Base-by-base conservation (phyloP, 352 stramenopile species). In the Phytopythium helicoides region DNA sequence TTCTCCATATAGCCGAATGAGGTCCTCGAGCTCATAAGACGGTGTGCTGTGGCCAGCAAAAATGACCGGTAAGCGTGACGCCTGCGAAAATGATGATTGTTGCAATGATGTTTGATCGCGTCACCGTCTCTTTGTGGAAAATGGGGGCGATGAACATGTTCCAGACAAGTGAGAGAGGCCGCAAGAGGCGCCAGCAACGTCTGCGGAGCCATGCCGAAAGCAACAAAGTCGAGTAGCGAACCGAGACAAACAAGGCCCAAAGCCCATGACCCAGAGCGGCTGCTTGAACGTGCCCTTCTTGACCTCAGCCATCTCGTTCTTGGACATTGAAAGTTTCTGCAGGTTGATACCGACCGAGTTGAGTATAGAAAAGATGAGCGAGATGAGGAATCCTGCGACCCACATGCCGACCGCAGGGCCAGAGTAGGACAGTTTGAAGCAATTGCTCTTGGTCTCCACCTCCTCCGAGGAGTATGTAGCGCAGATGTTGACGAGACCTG, bases 271-370 rank as follows among this genome's bases (percentile, higher is more conserved):
- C 88, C 88, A 97, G 10, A 95, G 66, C 33, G 88, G 89, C 67
- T 97, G 89, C 54, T 85, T 73, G 44, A 91, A 75, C 55, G 87
- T 87, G 34, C 68, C 73, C 55, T 85, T 87, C 71, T 89, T 90
- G 19, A 71, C 62, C n/a, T 87, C 66, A 1, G 72, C 64, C 16
- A 48, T 47, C 34, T 87, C 79, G 55, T 96, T 89, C 39, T 73
- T 72, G 19, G 81, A 66, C 76, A 97, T 92, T 9, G 74, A 92
- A 15, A 96, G 73, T 68, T 97, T 97, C 69, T 97, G 88, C 36
- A 97, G 55, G 57, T 97, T 97, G 47, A 97, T 91, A n/a, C 81
- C 88, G 26, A 97, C 66, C 42, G 87, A 94, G 54, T 94, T 94
- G 48, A 95, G 76, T 22, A 96, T 72, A 10, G 81, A 94, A 58